phyloP scores from a whole-genome alignment of 1,139 yeast genomes.

The Ogataea hybrid region DNA sequence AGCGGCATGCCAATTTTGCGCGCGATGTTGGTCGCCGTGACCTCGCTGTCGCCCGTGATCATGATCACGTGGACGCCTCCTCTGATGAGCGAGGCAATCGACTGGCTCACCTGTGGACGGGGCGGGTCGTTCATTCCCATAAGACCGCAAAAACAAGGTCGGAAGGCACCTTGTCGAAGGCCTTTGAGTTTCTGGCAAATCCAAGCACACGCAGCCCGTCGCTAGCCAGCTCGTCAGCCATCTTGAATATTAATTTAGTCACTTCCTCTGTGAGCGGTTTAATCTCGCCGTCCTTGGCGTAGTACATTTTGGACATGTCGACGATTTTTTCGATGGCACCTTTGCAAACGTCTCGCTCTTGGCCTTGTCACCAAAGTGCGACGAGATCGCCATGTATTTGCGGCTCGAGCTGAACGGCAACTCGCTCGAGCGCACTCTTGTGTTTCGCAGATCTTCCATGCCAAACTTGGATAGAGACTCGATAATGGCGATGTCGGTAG shows the following conservation, averaged over 20 bases:
- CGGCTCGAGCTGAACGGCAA: conserved; percentile 81
- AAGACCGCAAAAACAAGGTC: conserved; percentile 74
- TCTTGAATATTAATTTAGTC: conserved; percentile 44
- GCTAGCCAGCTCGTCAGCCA: conserved; percentile 65
- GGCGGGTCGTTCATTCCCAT: conserved; percentile 98
- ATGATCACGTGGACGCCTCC: conserved; percentile 96
- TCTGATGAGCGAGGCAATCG: conserved; percentile 70
- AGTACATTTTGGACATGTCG: conserved; percentile 56
- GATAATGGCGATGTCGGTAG: conserved; percentile 88
- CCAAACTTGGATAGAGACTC: conserved; percentile 73
- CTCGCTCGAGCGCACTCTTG: conserved; percentile 60
- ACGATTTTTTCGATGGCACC: conserved; percentile 88
- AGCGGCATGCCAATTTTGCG: conserved; percentile 90
- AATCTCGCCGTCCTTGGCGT: conserved; percentile 54
- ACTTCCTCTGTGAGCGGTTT: conserved; percentile 52
- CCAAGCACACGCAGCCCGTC: conserved; percentile 89
- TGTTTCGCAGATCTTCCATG: conserved; percentile 64
- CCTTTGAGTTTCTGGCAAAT: conserved; percentile 56
- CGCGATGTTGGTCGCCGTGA: conserved; percentile 91
- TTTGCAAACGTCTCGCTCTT: conserved; percentile 63
- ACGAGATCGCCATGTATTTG: conserved; percentile 85
- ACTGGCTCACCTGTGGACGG: conserved; percentile 72
- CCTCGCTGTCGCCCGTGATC: conserved; percentile 96
- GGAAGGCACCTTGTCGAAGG: conserved; percentile 43
- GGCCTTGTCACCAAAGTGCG: conserved; percentile 56